Percentiles rank a stretch among this genome's conserved stretches.
Evolutionary conservation across 345 rosid genomes (phyloP).

Genomic region (Noccaea caerulescens): DNA sequence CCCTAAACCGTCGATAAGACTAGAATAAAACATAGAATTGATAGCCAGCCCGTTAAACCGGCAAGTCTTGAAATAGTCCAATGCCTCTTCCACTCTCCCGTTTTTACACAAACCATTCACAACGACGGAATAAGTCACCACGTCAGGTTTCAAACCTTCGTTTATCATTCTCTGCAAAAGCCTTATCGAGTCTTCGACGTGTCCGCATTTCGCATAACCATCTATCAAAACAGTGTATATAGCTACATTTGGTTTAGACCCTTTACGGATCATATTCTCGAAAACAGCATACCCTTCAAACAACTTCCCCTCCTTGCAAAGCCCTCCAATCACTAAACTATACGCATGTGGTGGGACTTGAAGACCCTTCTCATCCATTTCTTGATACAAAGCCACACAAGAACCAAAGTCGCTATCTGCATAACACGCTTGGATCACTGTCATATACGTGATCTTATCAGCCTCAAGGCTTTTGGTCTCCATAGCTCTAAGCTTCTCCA

Average conservation of each 20-base stretch:
- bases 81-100: constrained; percentile 77
- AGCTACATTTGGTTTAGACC: constrained; percentile 69
- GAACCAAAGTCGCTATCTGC: constrained; percentile 65
- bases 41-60: constrained; percentile 55
- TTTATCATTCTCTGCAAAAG: constrained; percentile 77
- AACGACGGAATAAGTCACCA: constrained; percentile 73
- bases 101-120: constrained; percentile 76
- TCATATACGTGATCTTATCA: constrained; percentile 86
- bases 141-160: constrained; percentile 70
- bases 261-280: constrained; percentile 64
- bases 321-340: constrained; percentile 82
- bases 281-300: constrained; percentile 70
- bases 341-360: constrained; percentile 78
- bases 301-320: constrained; percentile 74
- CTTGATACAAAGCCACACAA: constrained; percentile 76
- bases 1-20: constrained; percentile 87
- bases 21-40: constrained; percentile 72
- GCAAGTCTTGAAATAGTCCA: constrained; percentile 56
- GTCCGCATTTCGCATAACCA: constrained; percentile 69
- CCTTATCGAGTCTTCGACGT: constrained; percentile 65
- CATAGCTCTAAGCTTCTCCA: constrained; percentile 69
- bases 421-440: constrained; percentile 80
- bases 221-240: constrained; percentile 82
- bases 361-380: constrained; percentile 77
- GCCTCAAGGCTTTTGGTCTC: constrained; percentile 63